phyloP scores from a whole-genome alignment of 805 yeast genomes.

The Candida boidinii region DNA sequence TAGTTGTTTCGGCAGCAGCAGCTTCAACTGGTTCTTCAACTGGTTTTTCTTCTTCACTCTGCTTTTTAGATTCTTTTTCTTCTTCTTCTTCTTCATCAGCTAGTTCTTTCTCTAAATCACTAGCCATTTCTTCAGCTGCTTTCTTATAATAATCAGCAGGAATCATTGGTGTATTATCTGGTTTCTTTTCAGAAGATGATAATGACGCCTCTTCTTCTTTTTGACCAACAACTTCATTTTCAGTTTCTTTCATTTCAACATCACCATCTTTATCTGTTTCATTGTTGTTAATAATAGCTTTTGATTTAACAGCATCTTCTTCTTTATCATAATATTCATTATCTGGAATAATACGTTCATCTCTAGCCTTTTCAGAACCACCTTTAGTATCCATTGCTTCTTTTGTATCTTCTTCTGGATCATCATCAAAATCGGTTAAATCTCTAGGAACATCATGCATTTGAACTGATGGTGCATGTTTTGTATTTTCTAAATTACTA shows the following conservation, averaged over 20 bases:
- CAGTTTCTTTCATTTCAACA: too few species aligned
- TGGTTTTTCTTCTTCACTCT: too few species aligned
- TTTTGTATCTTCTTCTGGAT: conserved; percentile 65
- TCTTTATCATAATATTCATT: conserved; percentile 74
- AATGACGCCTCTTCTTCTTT: too few species aligned
- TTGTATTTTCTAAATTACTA: conserved; percentile 77
- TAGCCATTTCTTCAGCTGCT: conserved; percentile 22
- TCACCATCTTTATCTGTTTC: conserved; percentile 2
- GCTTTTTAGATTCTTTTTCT: conserved; percentile 1
- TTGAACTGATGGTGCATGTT: conserved; percentile 96
- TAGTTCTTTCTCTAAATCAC: conserved; percentile 14
- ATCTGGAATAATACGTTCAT: conserved; percentile 58
- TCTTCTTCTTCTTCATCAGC: conserved; percentile 11
- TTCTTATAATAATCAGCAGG: conserved; percentile 16
- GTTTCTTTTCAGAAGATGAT: neutral
- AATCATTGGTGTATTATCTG: conserved; percentile 8
- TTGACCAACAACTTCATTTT: too few species aligned
- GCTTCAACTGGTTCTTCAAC: too few species aligned
- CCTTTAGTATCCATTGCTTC: conserved; percentile 84
- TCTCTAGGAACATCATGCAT: conserved; percentile 84
- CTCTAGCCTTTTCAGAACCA: conserved; percentile 82
- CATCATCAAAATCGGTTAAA: conserved; percentile 79
- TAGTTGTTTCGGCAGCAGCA: too few species aligned
- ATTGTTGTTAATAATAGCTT: conserved; percentile 13
- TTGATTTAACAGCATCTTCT: conserved; percentile 29